A percentile compares a stretch with the other conserved stretches of the same genome.
phyloP scores from a whole-genome alignment of 1,284 basidiomycete species.

The Erythrobasidium hasegawianum region DNA sequence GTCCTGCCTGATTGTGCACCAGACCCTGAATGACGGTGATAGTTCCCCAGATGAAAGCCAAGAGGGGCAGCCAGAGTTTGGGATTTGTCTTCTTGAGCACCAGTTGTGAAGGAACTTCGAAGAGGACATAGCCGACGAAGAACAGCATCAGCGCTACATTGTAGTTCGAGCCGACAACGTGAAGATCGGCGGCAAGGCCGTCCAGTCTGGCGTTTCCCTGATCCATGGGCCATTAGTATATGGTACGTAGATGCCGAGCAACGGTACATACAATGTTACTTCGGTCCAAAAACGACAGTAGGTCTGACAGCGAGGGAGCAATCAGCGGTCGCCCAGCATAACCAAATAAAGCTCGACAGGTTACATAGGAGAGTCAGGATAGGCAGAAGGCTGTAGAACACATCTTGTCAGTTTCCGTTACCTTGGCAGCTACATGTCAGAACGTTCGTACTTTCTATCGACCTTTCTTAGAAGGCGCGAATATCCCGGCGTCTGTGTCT shows the following conservation, averaged over 20 bases:
- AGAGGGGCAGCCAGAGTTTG: conserved; percentile 59
- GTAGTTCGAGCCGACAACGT: conserved; percentile 17
- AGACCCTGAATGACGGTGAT: conserved; percentile 61
- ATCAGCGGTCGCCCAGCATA: no score
- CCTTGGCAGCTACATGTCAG: no score
- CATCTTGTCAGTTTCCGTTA: no score
- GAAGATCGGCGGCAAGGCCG: conserved; percentile 13
- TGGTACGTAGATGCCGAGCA: no score
- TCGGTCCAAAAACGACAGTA: conserved; percentile 43
- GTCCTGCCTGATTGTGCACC: conserved; percentile 59
- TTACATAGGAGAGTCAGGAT: conserved; percentile 16
- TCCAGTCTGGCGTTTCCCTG: conserved; percentile 9
- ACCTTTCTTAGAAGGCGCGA: conserved; percentile 10
- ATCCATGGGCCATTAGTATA: no score
- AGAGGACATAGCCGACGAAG: conserved; percentile 14
- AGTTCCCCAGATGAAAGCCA: conserved; percentile 61
- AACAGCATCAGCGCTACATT: conserved; percentile 21
- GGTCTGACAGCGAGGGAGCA: no score
- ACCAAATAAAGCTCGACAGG: no score
- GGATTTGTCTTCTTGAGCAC: conserved; percentile 59
- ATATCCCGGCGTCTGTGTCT: not conserved
- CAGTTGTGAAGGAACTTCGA: conserved; percentile 12
- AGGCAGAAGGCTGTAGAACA: conserved; percentile 13
- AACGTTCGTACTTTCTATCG: conserved; percentile 10
- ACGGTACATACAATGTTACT: conserved; percentile 16